These are phyloP conservation scores for Ophiostoma sp. DNA, from an alignment of 2,329 filamentous ascomycete species.

Conservation along the genomic window DNA sequence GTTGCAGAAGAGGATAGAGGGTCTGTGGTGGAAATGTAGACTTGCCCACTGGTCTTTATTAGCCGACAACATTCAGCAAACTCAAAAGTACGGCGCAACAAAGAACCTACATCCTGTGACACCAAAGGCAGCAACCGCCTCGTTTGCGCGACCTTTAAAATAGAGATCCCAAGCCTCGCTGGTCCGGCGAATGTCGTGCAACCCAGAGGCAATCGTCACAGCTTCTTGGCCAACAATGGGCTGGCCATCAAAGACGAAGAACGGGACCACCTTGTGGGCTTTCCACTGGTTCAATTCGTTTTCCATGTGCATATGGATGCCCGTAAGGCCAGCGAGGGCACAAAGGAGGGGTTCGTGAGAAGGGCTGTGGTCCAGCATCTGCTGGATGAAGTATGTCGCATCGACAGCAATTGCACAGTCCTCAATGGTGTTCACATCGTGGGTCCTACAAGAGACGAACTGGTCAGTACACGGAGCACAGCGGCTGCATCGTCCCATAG, in stretches of 20 bases:
- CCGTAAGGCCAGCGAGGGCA: conserved; percentile 82
- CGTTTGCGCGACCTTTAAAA: conserved; percentile 68
- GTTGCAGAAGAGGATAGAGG: conserved; percentile 71
- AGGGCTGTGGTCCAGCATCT: conserved; percentile 63
- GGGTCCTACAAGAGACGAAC: conserved; percentile 39
- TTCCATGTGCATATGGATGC: conserved; percentile 68
- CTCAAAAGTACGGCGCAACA: not conserved
- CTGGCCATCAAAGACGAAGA: conserved; percentile 91
- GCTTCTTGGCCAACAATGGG: conserved; percentile 71
- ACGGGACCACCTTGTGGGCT: conserved; percentile 62
- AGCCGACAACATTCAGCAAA: not conserved
- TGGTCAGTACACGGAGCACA: not conserved
- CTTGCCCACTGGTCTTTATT: conserved; percentile 37
- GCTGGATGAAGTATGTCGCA: conserved; percentile 80
- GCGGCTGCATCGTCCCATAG: too few species aligned
- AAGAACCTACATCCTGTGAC: conserved; percentile 45
- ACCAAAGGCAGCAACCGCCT: conserved; percentile 82
- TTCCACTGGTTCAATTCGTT: conserved; percentile 69
- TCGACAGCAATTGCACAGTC: conserved; percentile 76
- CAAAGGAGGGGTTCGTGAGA: conserved; percentile 82
- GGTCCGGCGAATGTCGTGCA: conserved; percentile 63
- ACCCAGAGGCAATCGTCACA: conserved; percentile 57
- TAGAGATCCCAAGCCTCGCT: conserved; percentile 83
- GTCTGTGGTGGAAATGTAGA: conserved; percentile 66
- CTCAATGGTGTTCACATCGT: conserved; percentile 64